Percentiles rank a stretch among this genome's conserved stretches.
These are phyloP conservation scores for Barnettozyma vustinii DNA, from an alignment of 805 yeast species.

Conservation along the genomic window DNA sequence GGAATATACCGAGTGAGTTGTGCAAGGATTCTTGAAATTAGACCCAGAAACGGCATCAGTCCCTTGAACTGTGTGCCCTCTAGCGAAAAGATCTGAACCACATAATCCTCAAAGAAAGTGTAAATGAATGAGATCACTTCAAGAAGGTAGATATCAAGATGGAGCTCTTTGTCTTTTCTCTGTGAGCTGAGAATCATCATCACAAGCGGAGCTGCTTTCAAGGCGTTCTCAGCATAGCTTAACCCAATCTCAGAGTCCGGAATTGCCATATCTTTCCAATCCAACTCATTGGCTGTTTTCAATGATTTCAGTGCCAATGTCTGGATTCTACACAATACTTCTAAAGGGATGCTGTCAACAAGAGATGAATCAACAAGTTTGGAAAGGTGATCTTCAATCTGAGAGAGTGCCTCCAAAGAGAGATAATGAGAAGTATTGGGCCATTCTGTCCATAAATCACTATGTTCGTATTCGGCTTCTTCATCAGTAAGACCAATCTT, in stretches of 20 bases:
- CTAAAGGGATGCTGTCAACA: conserved; percentile 17
- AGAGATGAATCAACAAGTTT: conserved; percentile 15
- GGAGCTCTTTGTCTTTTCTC: conserved; percentile 38
- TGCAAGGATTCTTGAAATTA: conserved; percentile 11
- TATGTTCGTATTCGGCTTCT: conserved; percentile 20
- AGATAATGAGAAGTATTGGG: conserved; percentile 18
- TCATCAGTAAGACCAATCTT: conserved; percentile 24
- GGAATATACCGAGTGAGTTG: conserved; percentile 19
- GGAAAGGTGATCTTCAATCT: conserved; percentile 20
- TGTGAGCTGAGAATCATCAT: conserved; percentile 37
- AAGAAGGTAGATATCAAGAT: conserved; percentile 39
- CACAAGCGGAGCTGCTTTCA: conserved; percentile 26
- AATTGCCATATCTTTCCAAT: conserved; percentile 11
- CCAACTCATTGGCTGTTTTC: conserved; percentile 18
- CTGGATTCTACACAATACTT: conserved; percentile 29
- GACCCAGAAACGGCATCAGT: conserved; percentile 3
- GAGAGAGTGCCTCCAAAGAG: conserved; percentile 14
- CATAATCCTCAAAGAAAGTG: conserved; percentile 27
- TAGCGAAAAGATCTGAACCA: conserved; percentile 16
- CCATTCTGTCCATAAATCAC: conserved; percentile 24
- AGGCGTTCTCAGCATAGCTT: conserved; percentile 8
- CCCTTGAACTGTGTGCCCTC: not conserved
- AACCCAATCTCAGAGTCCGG: conserved; percentile 2
- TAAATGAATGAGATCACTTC: conserved; percentile 37
- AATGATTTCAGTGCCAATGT: conserved; percentile 28